Evolutionary conservation across 768 basidiomycete species (phyloP).

Genomic region (Gelatoporia subvermispora): DNA sequence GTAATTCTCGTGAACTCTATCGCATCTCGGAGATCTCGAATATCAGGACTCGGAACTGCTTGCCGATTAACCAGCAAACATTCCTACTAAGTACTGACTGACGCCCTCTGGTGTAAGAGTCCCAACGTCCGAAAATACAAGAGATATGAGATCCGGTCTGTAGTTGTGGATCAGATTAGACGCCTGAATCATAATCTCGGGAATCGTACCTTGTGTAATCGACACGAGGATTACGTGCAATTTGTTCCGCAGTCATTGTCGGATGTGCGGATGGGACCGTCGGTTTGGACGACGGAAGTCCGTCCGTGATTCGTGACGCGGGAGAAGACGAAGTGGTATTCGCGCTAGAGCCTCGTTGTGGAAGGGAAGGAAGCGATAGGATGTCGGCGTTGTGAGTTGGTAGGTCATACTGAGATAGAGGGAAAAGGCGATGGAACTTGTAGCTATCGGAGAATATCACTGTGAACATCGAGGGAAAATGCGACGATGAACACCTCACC

Average conservation of each 20-base stretch:
- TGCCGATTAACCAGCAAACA: conserved; percentile 69
- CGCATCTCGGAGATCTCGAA: conserved; percentile 20
- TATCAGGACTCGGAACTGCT: conserved; percentile 12
- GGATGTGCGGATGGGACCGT: conserved; percentile 14
- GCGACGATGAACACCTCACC: conserved; percentile 37
- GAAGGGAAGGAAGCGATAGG: conserved; percentile 56
- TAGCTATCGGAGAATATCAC: conserved; percentile 49
- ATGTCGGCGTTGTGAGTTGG: conserved; percentile 76
- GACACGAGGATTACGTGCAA: conserved; percentile 80
- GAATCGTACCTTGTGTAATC: conserved; percentile 82
- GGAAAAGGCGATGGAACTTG: conserved; percentile 96
- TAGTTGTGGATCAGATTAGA: not conserved
- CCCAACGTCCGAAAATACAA: conserved; percentile 93
- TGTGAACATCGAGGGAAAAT: not conserved
- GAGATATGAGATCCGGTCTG: conserved; percentile 88
- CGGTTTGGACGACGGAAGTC: not conserved
- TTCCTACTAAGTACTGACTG: conserved; percentile 91
- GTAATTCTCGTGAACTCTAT: conserved; percentile 38
- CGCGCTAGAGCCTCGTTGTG: not conserved
- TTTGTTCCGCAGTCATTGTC: conserved; percentile 79
- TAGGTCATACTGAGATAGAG: conserved; percentile 85
- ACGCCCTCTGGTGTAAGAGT: conserved; percentile 90
- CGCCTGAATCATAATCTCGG: conserved; percentile 1
- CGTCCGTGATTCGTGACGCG: conserved; percentile 7
- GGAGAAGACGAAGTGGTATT: conserved; percentile 1